phyloP scores from a whole-genome alignment of 1,139 yeast species.

The Hemisphaericaspora xylanilytica region DNA sequence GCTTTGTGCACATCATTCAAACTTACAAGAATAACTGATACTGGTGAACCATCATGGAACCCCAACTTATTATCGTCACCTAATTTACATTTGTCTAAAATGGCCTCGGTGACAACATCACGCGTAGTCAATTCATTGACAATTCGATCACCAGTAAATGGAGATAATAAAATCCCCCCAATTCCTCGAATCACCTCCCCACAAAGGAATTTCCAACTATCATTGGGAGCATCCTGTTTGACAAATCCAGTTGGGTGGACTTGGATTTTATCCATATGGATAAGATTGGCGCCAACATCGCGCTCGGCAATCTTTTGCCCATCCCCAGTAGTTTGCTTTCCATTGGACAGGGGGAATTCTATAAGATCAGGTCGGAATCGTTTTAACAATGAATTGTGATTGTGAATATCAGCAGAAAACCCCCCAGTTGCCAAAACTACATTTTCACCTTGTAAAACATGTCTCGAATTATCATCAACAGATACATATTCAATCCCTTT shows the following conservation, averaged over 20 bases:
- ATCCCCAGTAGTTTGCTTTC: constrained; percentile 36
- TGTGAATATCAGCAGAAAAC: constrained; percentile 30
- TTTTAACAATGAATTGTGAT: constrained; percentile 21
- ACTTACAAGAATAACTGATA: constrained; percentile 28
- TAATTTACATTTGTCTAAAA: constrained; percentile 23
- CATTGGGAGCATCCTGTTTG: constrained; percentile 17
- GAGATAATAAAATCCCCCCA: constrained; percentile 37
- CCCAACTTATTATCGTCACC: constrained; percentile 9
- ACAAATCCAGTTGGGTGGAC: constrained; percentile 43
- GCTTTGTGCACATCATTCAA: constrained; percentile 28
- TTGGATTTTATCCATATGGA: constrained; percentile 39
- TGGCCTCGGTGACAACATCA: constrained; percentile 30
- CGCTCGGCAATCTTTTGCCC: constrained; percentile 35
- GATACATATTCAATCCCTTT: constrained; percentile 22
- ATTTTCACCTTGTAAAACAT: constrained; percentile 15
- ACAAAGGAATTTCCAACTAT: constrained; percentile 33
- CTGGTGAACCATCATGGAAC: constrained; percentile 14
- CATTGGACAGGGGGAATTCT: constrained; percentile 36
- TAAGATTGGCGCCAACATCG: constrained; percentile 30
- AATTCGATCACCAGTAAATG: constrained; percentile 31
- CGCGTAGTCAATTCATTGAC: constrained; percentile 36
- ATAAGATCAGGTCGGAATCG: constrained; percentile 33
- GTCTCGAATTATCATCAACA: constrained; percentile 9
- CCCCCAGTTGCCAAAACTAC: constrained; percentile 42
- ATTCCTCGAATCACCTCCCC: constrained; percentile 39